A percentile compares a stretch with the other conserved stretches of the same genome.
Evolutionary conservation across 2,329 filamentous ascomycete species (phyloP).

Genomic region (Fusarium multiceps): DNA sequence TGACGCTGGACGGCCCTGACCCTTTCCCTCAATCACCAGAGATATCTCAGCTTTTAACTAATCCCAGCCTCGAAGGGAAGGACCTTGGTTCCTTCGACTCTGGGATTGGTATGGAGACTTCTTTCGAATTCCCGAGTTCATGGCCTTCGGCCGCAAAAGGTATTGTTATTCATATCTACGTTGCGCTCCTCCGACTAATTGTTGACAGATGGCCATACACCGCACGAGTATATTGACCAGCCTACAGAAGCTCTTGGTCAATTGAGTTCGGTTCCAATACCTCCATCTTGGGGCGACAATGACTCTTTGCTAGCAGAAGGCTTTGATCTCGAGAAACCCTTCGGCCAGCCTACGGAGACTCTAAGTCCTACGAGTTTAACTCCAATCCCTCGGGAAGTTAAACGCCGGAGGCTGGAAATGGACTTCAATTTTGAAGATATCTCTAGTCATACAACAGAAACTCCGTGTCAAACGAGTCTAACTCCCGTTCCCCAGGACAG

Average conservation of each 20-base stretch:
- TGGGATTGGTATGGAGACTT: constrained; percentile 32
- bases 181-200: neutral
- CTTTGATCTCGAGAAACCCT: neutral
- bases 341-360: neutral
- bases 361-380: neutral
- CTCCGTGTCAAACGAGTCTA: neutral
- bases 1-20: neutral
- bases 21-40: constrained; percentile 17
- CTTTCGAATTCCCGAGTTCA: constrained; percentile 16
- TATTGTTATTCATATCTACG: constrained; percentile 7
- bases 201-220: neutral
- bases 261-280: neutral
- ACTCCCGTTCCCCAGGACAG: too few relatives aligned
- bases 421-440: neutral
- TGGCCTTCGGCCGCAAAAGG: constrained; percentile 32
- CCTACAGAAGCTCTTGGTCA: neutral
- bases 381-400: neutral
- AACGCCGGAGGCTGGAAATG: neutral
- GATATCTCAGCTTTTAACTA: neutral
- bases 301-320: neutral
- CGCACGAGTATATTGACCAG: neutral
- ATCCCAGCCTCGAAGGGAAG: constrained; percentile 32
- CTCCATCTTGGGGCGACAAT: neutral
- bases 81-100: constrained; percentile 34
- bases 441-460: neutral